phyloP scores from a whole-genome alignment of 306 rosid genomes.

The Macrotyloma uniflorum region DNA sequence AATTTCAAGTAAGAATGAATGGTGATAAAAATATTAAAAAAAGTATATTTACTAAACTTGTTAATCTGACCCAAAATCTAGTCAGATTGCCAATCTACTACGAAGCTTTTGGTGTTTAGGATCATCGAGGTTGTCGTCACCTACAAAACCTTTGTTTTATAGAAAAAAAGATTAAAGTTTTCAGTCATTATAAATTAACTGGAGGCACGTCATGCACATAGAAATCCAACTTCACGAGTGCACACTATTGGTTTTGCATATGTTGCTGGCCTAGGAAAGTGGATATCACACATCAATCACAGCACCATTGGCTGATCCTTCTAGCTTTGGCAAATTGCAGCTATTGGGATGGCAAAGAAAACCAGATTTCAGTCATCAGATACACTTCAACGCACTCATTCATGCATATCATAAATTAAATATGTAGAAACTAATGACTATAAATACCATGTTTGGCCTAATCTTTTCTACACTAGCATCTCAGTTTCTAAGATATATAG shows the following conservation, averaged over 20 bases:
- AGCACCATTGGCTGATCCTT: neutral
- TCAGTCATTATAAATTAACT: neutral
- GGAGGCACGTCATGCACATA: slow-evolving; percentile 1
- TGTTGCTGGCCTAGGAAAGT: slow-evolving; percentile 34
- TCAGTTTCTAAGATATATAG: neutral
- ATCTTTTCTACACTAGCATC: slow-evolving; percentile 13
- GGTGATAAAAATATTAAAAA: neutral
- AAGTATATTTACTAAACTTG: neutral
- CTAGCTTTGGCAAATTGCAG: slow-evolving; percentile 31
- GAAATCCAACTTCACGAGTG: neutral
- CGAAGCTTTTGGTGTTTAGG: neutral
- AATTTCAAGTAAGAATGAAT: neutral
- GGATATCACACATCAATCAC: slow-evolving; percentile 41
- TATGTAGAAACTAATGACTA: neutral
- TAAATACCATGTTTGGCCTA: slow-evolving; percentile 35
- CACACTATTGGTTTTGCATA: slow-evolving; percentile 4
- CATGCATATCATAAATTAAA: neutral
- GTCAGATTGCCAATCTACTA: neutral
- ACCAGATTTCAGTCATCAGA: slow-evolving; percentile 21
- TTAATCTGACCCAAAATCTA: neutral
- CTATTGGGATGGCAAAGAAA: neutral
- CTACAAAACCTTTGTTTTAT: neutral
- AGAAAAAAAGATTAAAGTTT: neutral
- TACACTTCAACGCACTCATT: slow-evolving; percentile 40
- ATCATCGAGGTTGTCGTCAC: neutral